Evolutionary conservation across 2,329 filamentous ascomycete species (phyloP).

Genomic region (Colletotrichum lupini): DNA sequence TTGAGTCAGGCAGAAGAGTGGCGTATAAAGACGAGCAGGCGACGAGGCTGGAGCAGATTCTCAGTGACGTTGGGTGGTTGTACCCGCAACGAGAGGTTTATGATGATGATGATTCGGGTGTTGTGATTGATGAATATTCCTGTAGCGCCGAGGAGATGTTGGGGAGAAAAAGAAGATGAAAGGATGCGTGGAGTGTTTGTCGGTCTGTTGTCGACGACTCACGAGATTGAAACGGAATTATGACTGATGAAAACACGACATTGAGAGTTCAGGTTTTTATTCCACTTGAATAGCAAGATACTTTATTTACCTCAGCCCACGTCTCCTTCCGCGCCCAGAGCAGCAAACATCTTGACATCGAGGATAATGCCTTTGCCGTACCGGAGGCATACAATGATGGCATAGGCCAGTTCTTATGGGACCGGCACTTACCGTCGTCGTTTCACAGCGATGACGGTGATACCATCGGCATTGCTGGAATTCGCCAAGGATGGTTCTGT

Average conservation of each 20-base stretch:
- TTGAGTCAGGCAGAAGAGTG: slow-evolving; percentile 22
- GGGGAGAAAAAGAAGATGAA: not conserved
- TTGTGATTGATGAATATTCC: not conserved
- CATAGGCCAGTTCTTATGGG: not conserved
- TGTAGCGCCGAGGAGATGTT: not conserved
- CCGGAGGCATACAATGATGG: not conserved
- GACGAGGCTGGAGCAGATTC: slow-evolving; percentile 30
- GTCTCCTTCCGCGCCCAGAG: not conserved
- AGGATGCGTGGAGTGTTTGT: too few relatives aligned
- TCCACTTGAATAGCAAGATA: not conserved
- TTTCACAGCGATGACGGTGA: not conserved
- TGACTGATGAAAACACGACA: not conserved
- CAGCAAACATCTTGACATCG: not conserved
- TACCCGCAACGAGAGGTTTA: not conserved
- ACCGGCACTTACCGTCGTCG: not conserved
- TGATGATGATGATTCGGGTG: not conserved
- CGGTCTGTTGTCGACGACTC: too few relatives aligned
- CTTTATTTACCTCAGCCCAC: not conserved
- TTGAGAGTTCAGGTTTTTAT: not conserved
- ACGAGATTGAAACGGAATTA: not conserved
- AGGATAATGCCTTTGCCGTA: not conserved
- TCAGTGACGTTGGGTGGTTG: slow-evolving; percentile 29
- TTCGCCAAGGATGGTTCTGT: not conserved
- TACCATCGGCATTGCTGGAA: not conserved
- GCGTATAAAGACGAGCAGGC: slow-evolving; percentile 37